These are phyloP conservation scores for Chrysosphaeria jannelii DNA, from an alignment of 2,329 filamentous ascomycete genomes.

Conservation along the genomic window DNA sequence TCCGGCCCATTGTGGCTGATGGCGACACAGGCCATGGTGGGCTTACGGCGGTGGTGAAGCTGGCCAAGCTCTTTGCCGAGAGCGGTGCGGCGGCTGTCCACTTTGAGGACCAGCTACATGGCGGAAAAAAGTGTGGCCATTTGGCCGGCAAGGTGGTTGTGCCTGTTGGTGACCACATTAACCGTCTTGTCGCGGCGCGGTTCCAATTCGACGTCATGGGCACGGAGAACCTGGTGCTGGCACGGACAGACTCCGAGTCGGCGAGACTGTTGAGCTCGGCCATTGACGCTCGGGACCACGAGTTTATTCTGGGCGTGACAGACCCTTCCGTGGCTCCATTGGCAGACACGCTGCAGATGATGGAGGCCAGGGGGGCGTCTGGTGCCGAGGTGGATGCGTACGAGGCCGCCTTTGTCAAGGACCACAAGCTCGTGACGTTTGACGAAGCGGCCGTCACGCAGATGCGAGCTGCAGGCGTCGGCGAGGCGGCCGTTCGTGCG, in stretches of 20 bases:
- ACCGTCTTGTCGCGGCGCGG: constrained; percentile 64
- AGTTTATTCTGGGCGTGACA: constrained; percentile 43
- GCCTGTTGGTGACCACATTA: constrained; percentile 84
- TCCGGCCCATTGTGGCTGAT: constrained; percentile 84
- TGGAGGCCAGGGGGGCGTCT: constrained; percentile 55
- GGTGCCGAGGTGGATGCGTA: constrained; percentile 60
- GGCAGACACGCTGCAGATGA: constrained; percentile 58
- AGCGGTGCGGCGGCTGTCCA: constrained; percentile 90
- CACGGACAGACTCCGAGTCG: constrained; percentile 82
- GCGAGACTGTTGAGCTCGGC: constrained; percentile 72
- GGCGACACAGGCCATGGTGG: constrained; percentile 92
- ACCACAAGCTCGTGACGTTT: constrained; percentile 60
- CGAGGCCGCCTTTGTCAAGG: constrained; percentile 70
- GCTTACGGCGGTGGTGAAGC: constrained; percentile 71
- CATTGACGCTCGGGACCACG: constrained; percentile 82
- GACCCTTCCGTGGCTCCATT: constrained; percentile 10
- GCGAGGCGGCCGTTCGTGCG: constrained; percentile 29
- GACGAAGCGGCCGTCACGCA: constrained; percentile 68
- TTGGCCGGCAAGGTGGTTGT: constrained; percentile 88
- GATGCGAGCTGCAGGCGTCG: constrained; percentile 32
- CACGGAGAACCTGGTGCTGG: constrained; percentile 77
- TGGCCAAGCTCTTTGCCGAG: constrained; percentile 92
- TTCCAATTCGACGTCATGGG: constrained; percentile 99
- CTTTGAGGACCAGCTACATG: constrained; percentile 92
- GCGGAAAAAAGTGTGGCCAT: constrained; percentile 95